These are phyloP conservation scores for Trichoderma parareesei DNA, from an alignment of 495 filamentous ascomycete species.

Conservation along the genomic window DNA sequence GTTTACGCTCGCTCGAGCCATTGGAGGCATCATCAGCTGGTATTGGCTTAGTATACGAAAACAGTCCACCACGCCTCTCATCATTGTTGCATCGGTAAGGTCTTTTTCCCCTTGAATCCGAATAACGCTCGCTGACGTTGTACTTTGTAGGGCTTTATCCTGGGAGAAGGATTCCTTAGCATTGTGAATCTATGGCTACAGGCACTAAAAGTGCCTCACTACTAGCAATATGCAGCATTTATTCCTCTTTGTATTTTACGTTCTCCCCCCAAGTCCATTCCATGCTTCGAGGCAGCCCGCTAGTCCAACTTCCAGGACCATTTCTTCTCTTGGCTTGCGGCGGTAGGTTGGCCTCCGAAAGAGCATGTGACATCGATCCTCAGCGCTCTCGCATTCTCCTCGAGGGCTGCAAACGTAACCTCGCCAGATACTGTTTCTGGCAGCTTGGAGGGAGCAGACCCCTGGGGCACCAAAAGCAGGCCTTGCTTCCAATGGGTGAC, in stretches of 20 bases:
- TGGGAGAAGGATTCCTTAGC: conserved; percentile 90
- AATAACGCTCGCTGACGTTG: conserved; percentile 8
- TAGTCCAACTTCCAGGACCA: conserved; percentile 11
- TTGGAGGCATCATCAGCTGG: conserved; percentile 79
- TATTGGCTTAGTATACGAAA: conserved; percentile 56
- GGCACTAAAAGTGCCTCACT: conserved; percentile 68
- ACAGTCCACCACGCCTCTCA: conserved; percentile 49
- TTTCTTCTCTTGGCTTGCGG: not conserved
- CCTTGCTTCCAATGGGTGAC: conserved; percentile 88
- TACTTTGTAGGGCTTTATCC: conserved; percentile 58
- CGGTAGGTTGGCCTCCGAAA: conserved; percentile 15
- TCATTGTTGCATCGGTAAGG: conserved; percentile 48
- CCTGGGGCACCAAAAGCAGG: conserved; percentile 40
- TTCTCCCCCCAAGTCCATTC: not conserved
- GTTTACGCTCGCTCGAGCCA: conserved; percentile 83
- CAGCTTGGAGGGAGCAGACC: conserved; percentile 17
- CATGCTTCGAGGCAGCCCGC: not conserved
- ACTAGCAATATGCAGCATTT: conserved; percentile 31
- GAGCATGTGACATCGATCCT: conserved; percentile 37
- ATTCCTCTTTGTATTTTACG: conserved; percentile 15
- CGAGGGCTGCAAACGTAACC: conserved; percentile 38
- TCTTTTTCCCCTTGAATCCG: not conserved
- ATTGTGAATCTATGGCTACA: conserved; percentile 85
- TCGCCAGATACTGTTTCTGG: conserved; percentile 33
- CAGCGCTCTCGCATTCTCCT: conserved; percentile 41